A percentile compares a stretch with the other conserved stretches of the same genome.
Conservation (phyloP, 257 asterid genomes). For the Paraleonurus japonicus region DNA sequence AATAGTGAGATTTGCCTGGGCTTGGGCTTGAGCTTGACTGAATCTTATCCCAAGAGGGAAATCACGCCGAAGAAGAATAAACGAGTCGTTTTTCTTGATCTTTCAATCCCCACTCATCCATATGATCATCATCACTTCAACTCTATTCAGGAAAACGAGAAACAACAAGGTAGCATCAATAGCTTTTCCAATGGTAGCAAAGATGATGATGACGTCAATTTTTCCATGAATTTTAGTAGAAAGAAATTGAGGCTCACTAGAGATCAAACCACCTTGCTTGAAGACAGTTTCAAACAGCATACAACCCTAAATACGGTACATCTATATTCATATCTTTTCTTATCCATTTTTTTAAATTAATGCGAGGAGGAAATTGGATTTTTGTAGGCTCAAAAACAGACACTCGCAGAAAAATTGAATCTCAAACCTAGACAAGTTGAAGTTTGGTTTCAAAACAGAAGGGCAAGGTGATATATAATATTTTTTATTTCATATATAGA, state of each 20-base stretch:
- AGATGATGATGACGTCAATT: conserved; percentile 26
- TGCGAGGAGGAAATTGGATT: background rate
- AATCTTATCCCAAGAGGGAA: conserved; percentile 32
- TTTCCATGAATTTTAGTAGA: conserved; percentile 33
- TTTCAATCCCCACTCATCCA: conserved; percentile 41
- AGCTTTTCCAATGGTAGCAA: conserved; percentile 9
- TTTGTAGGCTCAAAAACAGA: conserved; percentile 48
- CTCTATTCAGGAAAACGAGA: background rate
- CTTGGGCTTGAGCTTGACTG: conserved; percentile 36
- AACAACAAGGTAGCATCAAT: conserved; percentile 15
- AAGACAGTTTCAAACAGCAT: conserved; percentile 61
- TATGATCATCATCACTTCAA: background rate
- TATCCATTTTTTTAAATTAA: no score
- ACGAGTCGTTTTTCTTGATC: conserved; percentile 37
- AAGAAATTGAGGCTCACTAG: conserved; percentile 64
- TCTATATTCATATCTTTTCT: background rate
- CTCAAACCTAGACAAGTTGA: conserved; percentile 73
- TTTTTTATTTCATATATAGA: background rate
- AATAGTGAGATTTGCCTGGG: conserved; percentile 45
- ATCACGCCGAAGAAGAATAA: conserved; percentile 30
- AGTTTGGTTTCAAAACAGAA: conserved; percentile 82
- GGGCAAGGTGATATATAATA: conserved; percentile 50
- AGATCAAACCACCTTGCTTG: conserved; percentile 61
- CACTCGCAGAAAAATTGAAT: conserved; percentile 54
- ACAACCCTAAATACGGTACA: conserved; percentile 54